Evolutionary conservation across 139 green algal species (phyloP).

Genomic region (Tetratostichococcus sp.): DNA sequence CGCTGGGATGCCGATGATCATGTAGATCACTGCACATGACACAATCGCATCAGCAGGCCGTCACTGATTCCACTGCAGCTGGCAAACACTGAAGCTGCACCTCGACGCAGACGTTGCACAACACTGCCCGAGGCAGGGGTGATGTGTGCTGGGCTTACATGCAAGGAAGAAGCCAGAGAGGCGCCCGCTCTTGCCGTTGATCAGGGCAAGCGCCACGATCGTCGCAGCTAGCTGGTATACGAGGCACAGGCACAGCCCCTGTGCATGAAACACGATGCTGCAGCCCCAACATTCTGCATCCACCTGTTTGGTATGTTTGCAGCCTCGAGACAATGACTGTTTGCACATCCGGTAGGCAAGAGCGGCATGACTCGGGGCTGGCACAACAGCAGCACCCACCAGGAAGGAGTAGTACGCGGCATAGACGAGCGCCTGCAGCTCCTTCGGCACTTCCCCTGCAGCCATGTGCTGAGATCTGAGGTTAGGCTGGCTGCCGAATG

Average conservation of each 20-base stretch:
- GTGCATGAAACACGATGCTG: not conserved
- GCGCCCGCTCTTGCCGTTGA: constrained; percentile 12
- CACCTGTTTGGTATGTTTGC: too few species aligned
- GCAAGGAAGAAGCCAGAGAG: constrained; percentile 38
- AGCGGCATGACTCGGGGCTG: too few species aligned
- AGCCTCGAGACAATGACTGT: too few species aligned
- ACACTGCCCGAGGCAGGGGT: too few species aligned
- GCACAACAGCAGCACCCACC: not conserved
- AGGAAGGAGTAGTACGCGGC: constrained; percentile 4
- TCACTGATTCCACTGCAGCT: too few species aligned
- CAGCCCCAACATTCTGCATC: not conserved
- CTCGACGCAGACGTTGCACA: not conserved
- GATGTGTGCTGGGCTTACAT: not conserved
- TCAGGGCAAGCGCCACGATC: constrained; percentile 23
- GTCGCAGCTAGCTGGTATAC: constrained; percentile 41
- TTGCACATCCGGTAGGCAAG: too few species aligned
- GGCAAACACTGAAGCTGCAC: not conserved
- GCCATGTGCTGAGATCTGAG: too few species aligned
- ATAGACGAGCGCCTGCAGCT: not conserved
- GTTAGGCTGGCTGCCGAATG: too few species aligned
- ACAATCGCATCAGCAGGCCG: too few species aligned
- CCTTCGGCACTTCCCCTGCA: constrained; percentile 13
- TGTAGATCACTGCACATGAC: constrained; percentile 21
- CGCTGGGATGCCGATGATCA: constrained; percentile 36
- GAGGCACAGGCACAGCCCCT: constrained; percentile 20